Percentiles rank a stretch among this genome's conserved stretches.
Evolutionary conservation across 129 eudicot species (phyloP).

Genomic region (Flaveria linearis): DNA sequence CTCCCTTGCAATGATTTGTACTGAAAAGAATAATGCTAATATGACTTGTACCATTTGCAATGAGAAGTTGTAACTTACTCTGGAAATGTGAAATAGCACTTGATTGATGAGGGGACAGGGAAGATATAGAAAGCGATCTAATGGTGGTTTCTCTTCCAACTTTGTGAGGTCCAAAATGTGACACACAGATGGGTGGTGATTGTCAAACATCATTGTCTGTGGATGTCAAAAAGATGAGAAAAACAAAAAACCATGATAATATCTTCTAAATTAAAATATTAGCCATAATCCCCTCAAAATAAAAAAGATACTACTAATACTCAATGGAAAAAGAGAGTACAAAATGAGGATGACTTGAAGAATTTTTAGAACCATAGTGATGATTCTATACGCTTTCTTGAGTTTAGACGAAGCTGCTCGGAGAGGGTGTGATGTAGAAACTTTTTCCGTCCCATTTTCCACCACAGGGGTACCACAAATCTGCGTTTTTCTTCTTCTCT

Average conservation of each 20-base stretch:
- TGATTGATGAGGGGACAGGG: slow-evolving; percentile 31
- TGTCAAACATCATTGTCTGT: slow-evolving; percentile 49
- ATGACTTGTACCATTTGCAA: slow-evolving; percentile 30
- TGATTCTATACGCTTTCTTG: slow-evolving; percentile 36
- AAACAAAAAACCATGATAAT: slow-evolving; percentile 24
- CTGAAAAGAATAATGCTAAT: slow-evolving; percentile 28
- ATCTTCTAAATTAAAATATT: slow-evolving; percentile 29
- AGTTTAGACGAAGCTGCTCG: slow-evolving; percentile 43
- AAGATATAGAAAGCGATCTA: slow-evolving; percentile 30
- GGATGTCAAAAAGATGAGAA: slow-evolving; percentile 38
- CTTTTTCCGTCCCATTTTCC: slow-evolving; percentile 78
- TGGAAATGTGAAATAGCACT: slow-evolving; percentile 19
- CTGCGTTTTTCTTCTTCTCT: slow-evolving; percentile 48
- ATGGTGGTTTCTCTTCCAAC: slow-evolving; percentile 45
- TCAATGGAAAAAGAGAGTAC: slow-evolving; percentile 22
- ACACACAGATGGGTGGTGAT: slow-evolving; percentile 36
- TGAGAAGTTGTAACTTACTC: slow-evolving; percentile 21
- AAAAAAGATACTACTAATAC: background rate
- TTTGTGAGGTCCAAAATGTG: slow-evolving; percentile 38
- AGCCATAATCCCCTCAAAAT: slow-evolving; percentile 31
- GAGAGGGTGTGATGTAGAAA: slow-evolving; percentile 45
- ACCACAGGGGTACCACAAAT: slow-evolving; percentile 57
- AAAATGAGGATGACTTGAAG: slow-evolving; percentile 31
- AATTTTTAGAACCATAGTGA: slow-evolving; percentile 27
- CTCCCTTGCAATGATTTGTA: slow-evolving; percentile 27